Conservation (phyloP, 2,329 filamentous ascomycete genomes). For the Botrytis squamosa region DNA sequence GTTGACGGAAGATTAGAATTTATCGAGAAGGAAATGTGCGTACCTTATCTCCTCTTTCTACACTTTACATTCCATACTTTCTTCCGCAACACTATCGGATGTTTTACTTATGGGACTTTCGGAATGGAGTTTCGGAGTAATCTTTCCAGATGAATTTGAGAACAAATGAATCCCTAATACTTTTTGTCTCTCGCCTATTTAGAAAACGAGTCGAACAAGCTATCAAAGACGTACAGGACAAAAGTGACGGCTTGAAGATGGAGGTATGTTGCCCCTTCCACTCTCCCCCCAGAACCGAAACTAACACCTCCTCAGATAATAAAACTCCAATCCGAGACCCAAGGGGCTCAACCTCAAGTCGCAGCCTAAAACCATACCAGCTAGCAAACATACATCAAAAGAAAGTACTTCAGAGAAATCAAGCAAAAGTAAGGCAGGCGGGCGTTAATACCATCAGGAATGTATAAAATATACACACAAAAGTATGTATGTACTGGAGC, state of each 20-base stretch:
- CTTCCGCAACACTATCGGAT: neutral
- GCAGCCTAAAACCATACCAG: neutral
- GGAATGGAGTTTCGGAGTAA: neutral
- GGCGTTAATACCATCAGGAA: constrained; percentile 7
- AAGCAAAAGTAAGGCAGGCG: neutral
- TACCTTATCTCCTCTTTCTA: constrained; percentile 14
- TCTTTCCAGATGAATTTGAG: neutral
- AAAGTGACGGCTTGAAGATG: constrained; percentile 62
- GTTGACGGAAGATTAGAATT: constrained; percentile 90
- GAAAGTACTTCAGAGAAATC: neutral
- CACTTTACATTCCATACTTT: neutral
- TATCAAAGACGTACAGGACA: constrained; percentile 62
- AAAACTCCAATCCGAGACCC: constrained; percentile 18
- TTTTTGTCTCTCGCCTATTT: neutral
- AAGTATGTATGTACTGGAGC: constrained; percentile 3
- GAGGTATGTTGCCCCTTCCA: constrained; percentile 51
- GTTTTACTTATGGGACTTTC: neutral
- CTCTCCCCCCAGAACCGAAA: neutral
- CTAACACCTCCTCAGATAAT: constrained; percentile 17
- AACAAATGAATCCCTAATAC: neutral
- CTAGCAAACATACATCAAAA: neutral
- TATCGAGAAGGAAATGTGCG: constrained; percentile 90
- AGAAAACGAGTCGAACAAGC: constrained; percentile 67
- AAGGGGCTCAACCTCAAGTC: constrained; percentile 7
- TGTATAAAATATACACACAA: constrained; percentile 5